These are phyloP conservation scores for Colletotrichum incanum DNA, from an alignment of 2,329 filamentous ascomycete species.

Conservation along the genomic window DNA sequence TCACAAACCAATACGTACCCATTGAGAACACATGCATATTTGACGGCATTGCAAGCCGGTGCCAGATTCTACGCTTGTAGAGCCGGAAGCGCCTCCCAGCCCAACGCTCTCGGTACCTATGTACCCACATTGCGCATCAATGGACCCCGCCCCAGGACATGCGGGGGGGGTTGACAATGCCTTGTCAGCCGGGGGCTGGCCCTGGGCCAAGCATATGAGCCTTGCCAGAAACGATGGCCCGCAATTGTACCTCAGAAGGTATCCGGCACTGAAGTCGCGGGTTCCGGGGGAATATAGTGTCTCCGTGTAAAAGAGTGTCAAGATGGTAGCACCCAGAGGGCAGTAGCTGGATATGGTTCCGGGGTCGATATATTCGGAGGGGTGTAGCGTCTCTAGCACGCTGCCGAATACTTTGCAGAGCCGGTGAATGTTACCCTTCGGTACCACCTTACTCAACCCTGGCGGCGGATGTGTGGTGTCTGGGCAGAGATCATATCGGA, in stretches of 20 bases:
- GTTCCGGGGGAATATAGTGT: conserved; percentile 51
- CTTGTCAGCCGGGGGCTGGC: conserved; percentile 33
- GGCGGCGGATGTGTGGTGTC: conserved; percentile 20
- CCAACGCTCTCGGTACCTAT: neutral
- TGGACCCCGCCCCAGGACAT: neutral
- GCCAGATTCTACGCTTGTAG: conserved; percentile 70
- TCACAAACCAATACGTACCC: conserved; percentile 81
- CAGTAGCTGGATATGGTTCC: conserved; percentile 1
- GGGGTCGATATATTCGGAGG: conserved; percentile 46
- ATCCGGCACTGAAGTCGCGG: conserved; percentile 49
- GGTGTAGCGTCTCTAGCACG: conserved; percentile 20
- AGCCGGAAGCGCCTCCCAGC: conserved; percentile 44
- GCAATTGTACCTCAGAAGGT: conserved; percentile 46
- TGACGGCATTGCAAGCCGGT: conserved; percentile 77
- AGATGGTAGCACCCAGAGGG: conserved; percentile 22
- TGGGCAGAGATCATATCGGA: conserved; percentile 51
- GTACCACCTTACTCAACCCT: conserved; percentile 20
- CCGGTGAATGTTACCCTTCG: conserved; percentile 34
- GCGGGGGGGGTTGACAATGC: conserved; percentile 44
- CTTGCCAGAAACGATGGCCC: conserved; percentile 11
- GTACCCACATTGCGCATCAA: neutral
- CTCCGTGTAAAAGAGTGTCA: conserved; percentile 48
- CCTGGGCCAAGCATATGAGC: neutral
- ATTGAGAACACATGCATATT: conserved; percentile 81
- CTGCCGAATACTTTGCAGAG: conserved; percentile 14